Conservation (phyloP, 306 rosid species). For the Clitoria ternatea region DNA sequence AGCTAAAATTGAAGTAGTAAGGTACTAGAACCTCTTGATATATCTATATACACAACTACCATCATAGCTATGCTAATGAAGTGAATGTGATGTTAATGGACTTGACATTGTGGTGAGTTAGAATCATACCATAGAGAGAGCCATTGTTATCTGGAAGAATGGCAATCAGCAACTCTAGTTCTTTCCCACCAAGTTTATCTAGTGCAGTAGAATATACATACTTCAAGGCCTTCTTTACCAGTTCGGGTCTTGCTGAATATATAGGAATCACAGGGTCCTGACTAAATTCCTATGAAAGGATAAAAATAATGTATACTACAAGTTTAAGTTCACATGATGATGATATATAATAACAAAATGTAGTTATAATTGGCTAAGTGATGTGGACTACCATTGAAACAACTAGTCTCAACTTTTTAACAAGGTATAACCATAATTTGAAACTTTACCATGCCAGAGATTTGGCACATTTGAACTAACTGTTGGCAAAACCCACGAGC, state of each 20-base stretch:
- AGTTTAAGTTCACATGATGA: neutral
- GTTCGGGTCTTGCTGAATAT: conserved; percentile 41
- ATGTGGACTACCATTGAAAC: neutral
- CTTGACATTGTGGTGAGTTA: neutral
- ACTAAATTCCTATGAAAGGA: conserved; percentile 35
- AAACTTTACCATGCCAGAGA: conserved; percentile 54
- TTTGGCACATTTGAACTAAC: conserved; percentile 57
- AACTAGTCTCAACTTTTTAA: neutral
- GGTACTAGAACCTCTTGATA: neutral
- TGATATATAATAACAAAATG: neutral
- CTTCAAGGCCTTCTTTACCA: conserved; percentile 47
- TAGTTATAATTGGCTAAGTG: neutral
- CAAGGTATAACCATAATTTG: neutral
- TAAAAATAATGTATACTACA: neutral
- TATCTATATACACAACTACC: neutral
- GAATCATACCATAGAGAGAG: conserved; percentile 39
- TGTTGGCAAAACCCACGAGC: conserved; percentile 54
- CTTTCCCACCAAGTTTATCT: conserved; percentile 43
- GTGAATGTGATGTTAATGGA: neutral
- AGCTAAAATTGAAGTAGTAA: neutral
- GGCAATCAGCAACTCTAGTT: conserved; percentile 47
- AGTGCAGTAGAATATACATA: conserved; percentile 35
- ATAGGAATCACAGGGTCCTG: conserved; percentile 41
- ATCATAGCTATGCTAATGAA: neutral
- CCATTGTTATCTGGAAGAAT: conserved; percentile 56